phyloP scores from a whole-genome alignment of 371 early-diverging fungal genomes.

The Lichtheimia ramosa region DNA sequence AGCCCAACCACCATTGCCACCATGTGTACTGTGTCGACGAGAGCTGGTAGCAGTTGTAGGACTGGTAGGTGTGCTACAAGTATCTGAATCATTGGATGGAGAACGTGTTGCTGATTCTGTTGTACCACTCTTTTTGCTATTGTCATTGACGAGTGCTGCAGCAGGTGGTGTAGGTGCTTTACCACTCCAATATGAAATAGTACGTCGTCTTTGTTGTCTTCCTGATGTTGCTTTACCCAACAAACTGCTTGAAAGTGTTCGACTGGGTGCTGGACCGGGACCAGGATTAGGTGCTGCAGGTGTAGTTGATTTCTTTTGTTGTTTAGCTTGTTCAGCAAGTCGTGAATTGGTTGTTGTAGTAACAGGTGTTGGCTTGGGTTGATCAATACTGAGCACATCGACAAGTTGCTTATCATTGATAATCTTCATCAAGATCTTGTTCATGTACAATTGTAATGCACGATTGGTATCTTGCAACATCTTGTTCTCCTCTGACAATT shows the following conservation, averaged over 20 bases:
- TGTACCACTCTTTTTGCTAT: neutral
- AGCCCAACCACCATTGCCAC: constrained; percentile 39
- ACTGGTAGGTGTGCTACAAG: neutral
- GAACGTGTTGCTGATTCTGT: neutral
- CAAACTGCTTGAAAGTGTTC: constrained; percentile 30
- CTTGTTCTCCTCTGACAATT: constrained; percentile 46
- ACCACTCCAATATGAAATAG: constrained; percentile 51
- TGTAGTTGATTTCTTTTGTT: constrained; percentile 9
- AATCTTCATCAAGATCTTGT: constrained; percentile 52
- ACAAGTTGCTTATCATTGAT: constrained; percentile 47
- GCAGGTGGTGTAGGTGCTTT: neutral
- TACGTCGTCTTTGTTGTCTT: constrained; percentile 41
- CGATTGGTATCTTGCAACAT: constrained; percentile 45
- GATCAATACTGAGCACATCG: constrained; percentile 51
- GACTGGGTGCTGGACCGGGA: constrained; percentile 30
- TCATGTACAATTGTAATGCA: constrained; percentile 51
- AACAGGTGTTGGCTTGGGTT: constrained; percentile 27
- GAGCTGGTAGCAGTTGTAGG: constrained; percentile 1
- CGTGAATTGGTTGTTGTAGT: neutral
- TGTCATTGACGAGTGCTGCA: constrained; percentile 13
- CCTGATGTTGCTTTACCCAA: constrained; percentile 16
- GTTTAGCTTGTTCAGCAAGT: constrained; percentile 5
- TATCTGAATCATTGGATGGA: too few species aligned
- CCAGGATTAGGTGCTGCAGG: constrained; percentile 5
- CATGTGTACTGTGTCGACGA: constrained; percentile 20